A percentile compares a stretch with the other conserved stretches of the same genome.
phyloP scores from a whole-genome alignment of 1,284 basidiomycete species.

The Microbotryum saponariae region DNA sequence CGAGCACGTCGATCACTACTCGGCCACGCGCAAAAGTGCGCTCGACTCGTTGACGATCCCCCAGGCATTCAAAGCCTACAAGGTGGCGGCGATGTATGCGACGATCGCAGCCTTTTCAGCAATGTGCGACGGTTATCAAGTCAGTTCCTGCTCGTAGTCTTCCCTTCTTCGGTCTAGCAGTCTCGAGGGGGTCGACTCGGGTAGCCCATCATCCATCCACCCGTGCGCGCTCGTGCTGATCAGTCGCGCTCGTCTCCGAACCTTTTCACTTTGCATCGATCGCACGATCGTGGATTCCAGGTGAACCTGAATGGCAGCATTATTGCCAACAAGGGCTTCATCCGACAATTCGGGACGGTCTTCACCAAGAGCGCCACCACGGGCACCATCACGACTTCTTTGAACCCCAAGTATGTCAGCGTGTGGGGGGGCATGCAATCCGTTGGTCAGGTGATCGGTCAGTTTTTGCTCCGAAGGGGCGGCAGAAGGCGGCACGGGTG shows the following conservation, averaged over 20 bases:
- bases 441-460: constrained; percentile 27
- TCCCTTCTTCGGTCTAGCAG: too few relatives aligned
- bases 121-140: background rate
- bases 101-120: constrained; percentile 8
- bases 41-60: constrained; percentile 3
- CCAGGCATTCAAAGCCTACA: background rate
- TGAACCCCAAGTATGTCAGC: constrained; percentile 27
- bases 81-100: constrained; percentile 1
- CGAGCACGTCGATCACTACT: background rate
- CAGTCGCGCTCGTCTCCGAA: too few relatives aligned
- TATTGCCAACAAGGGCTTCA: constrained; percentile 36
- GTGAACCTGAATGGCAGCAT: constrained; percentile 35
- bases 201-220: too few relatives aligned
- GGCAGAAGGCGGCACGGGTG: too few relatives aligned
- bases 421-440: constrained; percentile 36
- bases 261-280: too few relatives aligned
- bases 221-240: too few relatives aligned
- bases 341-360: constrained; percentile 17
- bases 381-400: constrained; percentile 7
- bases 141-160: too few relatives aligned
- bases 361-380: background rate
- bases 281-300: constrained; percentile 4
- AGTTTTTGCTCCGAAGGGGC: too few relatives aligned
- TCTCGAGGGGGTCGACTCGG: too few relatives aligned
- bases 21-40: background rate